These are phyloP conservation scores for Aspergillus fijiensis DNA, from an alignment of 2,329 filamentous ascomycete species.

Conservation along the genomic window DNA sequence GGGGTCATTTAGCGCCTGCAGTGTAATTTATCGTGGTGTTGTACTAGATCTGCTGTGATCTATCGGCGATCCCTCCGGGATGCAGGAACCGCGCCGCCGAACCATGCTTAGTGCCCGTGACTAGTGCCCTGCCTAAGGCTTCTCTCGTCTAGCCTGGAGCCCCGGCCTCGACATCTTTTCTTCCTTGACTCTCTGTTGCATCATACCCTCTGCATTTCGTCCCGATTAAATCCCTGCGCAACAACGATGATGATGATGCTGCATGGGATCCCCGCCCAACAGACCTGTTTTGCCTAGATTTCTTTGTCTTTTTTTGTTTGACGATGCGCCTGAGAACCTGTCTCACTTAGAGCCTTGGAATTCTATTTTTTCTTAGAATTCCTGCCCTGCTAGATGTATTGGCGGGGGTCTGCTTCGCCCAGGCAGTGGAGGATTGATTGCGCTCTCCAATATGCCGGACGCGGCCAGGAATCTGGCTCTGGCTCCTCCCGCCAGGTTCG, in stretches of 20 bases:
- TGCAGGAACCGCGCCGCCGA: not conserved
- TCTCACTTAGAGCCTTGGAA: not conserved
- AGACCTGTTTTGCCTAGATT: not conserved
- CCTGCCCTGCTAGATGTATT: conserved; percentile 33
- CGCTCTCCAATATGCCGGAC: conserved; percentile 32
- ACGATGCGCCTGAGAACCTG: not conserved
- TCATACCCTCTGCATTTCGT: not conserved
- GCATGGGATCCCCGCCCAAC: not conserved
- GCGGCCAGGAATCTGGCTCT: conserved; percentile 27
- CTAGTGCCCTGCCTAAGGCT: not conserved
- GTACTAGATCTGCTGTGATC: not conserved
- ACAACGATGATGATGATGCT: not conserved
- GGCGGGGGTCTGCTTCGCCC: conserved; percentile 20
- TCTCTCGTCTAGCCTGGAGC: not conserved
- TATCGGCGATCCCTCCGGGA: not conserved
- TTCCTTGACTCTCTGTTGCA: not conserved
- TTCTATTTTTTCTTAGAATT: not conserved
- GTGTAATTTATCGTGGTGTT: no score
- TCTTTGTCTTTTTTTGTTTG: not conserved
- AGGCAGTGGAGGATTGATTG: conserved; percentile 24
- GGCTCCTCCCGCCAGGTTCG: conserved; percentile 21
- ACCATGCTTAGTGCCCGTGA: not conserved
- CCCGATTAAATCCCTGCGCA: not conserved
- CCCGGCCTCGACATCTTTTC: not conserved
- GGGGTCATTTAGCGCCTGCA: no score